These are phyloP conservation scores for Rhynchosporium graminicola DNA, from an alignment of 2,329 filamentous ascomycete genomes.

Conservation along the genomic window DNA sequence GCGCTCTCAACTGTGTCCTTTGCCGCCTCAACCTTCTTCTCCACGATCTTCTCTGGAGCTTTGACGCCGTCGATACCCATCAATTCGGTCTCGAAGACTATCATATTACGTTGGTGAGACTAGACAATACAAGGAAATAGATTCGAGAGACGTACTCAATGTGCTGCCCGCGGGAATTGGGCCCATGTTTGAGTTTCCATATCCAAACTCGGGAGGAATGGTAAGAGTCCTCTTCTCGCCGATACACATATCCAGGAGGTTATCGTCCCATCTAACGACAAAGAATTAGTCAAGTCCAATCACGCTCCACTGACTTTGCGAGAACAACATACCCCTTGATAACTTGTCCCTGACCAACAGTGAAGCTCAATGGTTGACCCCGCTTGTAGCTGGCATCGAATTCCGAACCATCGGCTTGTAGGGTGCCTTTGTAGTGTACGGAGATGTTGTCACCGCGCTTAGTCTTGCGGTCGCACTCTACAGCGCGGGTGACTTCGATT, in stretches of 20 bases:
- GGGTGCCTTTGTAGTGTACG: slow-evolving; percentile 87
- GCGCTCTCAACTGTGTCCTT: slow-evolving; percentile 36
- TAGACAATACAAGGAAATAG: slow-evolving; percentile 16
- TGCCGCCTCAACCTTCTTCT: slow-evolving; percentile 36
- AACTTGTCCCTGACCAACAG: slow-evolving; percentile 76
- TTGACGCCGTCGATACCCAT: slow-evolving; percentile 76
- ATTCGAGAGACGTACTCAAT: slow-evolving; percentile 55
- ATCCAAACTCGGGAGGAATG: slow-evolving; percentile 83
- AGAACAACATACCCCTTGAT: slow-evolving; percentile 74
- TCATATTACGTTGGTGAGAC: slow-evolving; percentile 19
- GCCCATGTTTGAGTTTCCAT: slow-evolving; percentile 73
- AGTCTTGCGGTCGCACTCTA: slow-evolving; percentile 79
- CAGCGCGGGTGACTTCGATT: slow-evolving; percentile 73
- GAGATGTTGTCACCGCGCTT: slow-evolving; percentile 74
- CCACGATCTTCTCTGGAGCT: slow-evolving; percentile 36
- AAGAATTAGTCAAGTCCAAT: slow-evolving; percentile 11
- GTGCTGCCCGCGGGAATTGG: slow-evolving; percentile 83
- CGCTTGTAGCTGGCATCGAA: slow-evolving; percentile 88
- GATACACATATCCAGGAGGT: slow-evolving; percentile 90
- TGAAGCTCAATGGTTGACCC: slow-evolving; percentile 74
- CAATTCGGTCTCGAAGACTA: slow-evolving; percentile 90
- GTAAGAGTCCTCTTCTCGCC: slow-evolving; percentile 89
- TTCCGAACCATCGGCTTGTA: slow-evolving; percentile 69
- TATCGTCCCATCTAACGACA: slow-evolving; percentile 75
- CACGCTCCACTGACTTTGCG: neutral